These are phyloP conservation scores for Maudiozyma humilis DNA, from an alignment of 1,139 yeast species.

Conservation along the genomic window DNA sequence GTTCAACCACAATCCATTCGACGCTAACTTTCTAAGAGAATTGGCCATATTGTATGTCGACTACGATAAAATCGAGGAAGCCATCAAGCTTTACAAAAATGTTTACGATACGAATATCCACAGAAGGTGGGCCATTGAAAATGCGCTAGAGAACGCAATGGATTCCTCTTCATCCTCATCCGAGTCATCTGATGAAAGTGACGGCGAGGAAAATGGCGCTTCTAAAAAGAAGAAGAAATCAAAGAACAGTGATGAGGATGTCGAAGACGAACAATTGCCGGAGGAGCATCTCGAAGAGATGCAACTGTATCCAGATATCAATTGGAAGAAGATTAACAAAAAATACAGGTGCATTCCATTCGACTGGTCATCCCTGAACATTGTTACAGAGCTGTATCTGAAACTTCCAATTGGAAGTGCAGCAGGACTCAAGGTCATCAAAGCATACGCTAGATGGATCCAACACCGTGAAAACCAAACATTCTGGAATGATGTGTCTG, in stretches of 20 bases:
- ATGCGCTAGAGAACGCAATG: slow-evolving; percentile 29
- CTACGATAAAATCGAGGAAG: slow-evolving; percentile 70
- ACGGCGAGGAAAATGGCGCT: slow-evolving; percentile 10
- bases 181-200: slow-evolving; percentile 2
- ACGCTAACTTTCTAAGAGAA: slow-evolving; percentile 56
- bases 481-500: slow-evolving; percentile 73
- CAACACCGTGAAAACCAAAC: slow-evolving; percentile 61
- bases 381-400: slow-evolving; percentile 68
- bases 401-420: slow-evolving; percentile 46
- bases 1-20: slow-evolving; percentile 51
- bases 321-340: slow-evolving; percentile 26
- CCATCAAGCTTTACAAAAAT: slow-evolving; percentile 65
- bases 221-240: slow-evolving; percentile 13
- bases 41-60: slow-evolving; percentile 72
- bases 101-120: slow-evolving; percentile 48
- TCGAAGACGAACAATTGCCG: slow-evolving; percentile 20
- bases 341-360: slow-evolving; percentile 40
- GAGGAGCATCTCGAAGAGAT: slow-evolving; percentile 22
- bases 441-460: slow-evolving; percentile 75
- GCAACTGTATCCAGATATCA: slow-evolving; percentile 20
- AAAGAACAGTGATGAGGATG: slow-evolving; percentile 11
- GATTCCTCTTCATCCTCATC: slow-evolving; percentile 22
- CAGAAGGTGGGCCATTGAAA: slow-evolving; percentile 27
- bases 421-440: slow-evolving; percentile 57
- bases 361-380: slow-evolving; percentile 84